Evolutionary conservation across 2,329 filamentous ascomycete species (phyloP).

Genomic region (Metarhizium album): DNA sequence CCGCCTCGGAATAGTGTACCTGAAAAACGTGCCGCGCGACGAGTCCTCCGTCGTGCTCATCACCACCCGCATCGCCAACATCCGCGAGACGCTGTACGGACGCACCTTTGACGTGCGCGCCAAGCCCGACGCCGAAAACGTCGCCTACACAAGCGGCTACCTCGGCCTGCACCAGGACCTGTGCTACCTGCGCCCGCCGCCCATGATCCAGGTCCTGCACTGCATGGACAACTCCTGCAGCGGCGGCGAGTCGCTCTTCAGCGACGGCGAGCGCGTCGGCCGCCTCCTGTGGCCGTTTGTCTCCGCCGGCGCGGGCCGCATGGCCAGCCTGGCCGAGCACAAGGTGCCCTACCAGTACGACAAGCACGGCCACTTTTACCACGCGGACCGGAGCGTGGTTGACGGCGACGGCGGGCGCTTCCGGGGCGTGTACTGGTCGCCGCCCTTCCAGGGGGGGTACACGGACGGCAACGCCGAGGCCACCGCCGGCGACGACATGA

Average conservation of each 20-base stretch:
- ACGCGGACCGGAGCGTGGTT: constrained; percentile 45
- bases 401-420: constrained; percentile 13
- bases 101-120: constrained; percentile 81
- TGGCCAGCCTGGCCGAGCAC: constrained; percentile 10
- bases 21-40: constrained; percentile 61
- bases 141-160: constrained; percentile 75
- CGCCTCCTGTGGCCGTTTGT: constrained; percentile 20
- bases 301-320: neutral
- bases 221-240: constrained; percentile 70
- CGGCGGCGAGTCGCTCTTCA: constrained; percentile 81
- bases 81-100: constrained; percentile 87
- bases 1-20: constrained; percentile 62
- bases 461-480: neutral
- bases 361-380: constrained; percentile 54
- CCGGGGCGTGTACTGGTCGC: constrained; percentile 49
- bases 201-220: constrained; percentile 78
- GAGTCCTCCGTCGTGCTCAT: constrained; percentile 57
- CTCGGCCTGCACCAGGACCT: constrained; percentile 91
- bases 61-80: constrained; percentile 59
- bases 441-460: constrained; percentile 63
- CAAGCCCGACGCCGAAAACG: constrained; percentile 75
- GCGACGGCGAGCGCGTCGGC: constrained; percentile 58
- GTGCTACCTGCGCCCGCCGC: constrained; percentile 71
- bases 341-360: constrained; percentile 57
- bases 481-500: constrained; percentile 12